A percentile compares a stretch with the other conserved stretches of the same genome.
Conservation (phyloP, 257 asterid species). For the Capsicum baccatum region DNA sequence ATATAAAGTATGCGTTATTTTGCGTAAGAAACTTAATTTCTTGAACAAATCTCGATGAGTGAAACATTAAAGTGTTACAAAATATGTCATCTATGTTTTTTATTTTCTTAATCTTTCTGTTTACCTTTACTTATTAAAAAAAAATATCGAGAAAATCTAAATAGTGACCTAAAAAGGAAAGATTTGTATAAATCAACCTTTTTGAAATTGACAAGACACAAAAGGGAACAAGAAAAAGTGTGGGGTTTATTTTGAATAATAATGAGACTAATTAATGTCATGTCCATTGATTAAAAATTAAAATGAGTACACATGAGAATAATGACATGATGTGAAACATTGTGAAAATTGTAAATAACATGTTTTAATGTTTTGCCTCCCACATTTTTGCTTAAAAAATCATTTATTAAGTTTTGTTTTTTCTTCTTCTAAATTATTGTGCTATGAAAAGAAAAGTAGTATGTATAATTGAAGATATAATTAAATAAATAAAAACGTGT, state of each 20-base stretch:
- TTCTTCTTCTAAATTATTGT: not conserved
- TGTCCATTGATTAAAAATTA: not conserved
- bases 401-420: not conserved
- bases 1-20: no score
- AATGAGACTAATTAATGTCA: not conserved
- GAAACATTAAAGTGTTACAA: no score
- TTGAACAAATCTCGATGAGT: no score
- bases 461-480: not conserved
- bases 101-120: no score
- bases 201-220: not conserved
- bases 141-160: not conserved
- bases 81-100: no score
- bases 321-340: not conserved
- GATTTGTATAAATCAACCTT: not conserved
- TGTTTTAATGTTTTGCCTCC: not conserved
- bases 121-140: no score
- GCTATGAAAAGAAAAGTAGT: not conserved
- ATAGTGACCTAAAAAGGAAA: not conserved
- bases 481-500: not conserved
- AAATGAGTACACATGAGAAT: not conserved
- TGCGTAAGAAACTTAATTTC: no score
- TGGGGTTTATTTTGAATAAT: not conserved
- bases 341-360: not conserved
- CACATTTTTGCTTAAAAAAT: not conserved
- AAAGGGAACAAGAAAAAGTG: not conserved